phyloP scores from a whole-genome alignment of 1,284 basidiomycete species.

The Fistulina hepatica region DNA sequence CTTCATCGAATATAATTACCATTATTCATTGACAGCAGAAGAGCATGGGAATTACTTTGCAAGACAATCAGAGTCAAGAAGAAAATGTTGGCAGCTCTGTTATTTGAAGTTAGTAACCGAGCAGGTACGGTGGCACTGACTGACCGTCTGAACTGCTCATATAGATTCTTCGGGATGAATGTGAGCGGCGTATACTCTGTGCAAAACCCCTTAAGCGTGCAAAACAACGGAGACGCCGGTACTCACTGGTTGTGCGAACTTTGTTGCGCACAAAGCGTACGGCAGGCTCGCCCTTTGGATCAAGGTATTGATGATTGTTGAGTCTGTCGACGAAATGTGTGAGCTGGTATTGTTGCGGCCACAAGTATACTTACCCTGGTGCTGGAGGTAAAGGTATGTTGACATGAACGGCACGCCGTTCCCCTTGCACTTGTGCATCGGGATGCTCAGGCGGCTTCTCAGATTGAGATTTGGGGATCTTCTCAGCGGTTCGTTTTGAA shows the following conservation, averaged over 20 bases:
- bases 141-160: slow-evolving; percentile 80
- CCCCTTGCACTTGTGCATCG: slow-evolving; percentile 30
- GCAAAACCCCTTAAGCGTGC: slow-evolving; percentile 9
- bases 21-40: too few species aligned
- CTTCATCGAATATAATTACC: slow-evolving; percentile 28
- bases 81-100: slow-evolving; percentile 84
- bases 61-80: slow-evolving; percentile 80
- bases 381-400: slow-evolving; percentile 54
- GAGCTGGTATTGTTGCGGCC: too few species aligned
- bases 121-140: slow-evolving; percentile 17
- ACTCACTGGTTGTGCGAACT: slow-evolving; percentile 86
- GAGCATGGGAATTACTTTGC: slow-evolving; percentile 44
- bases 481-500: slow-evolving; percentile 40
- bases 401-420: slow-evolving; percentile 71
- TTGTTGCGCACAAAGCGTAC: slow-evolving; percentile 83
- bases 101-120: slow-evolving; percentile 8
- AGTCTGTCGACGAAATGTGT: too few species aligned
- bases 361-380: too few species aligned
- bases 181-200: slow-evolving; percentile 85
- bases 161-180: slow-evolving; percentile 90
- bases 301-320: too few species aligned
- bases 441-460: slow-evolving; percentile 14
- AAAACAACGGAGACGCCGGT: slow-evolving; percentile 4
- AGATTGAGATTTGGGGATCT: slow-evolving; percentile 26
- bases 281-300: slow-evolving; percentile 66